Base-by-base conservation (phyloP, 1,139 yeast genomes). In the Blastobotrys persicus region DNA sequence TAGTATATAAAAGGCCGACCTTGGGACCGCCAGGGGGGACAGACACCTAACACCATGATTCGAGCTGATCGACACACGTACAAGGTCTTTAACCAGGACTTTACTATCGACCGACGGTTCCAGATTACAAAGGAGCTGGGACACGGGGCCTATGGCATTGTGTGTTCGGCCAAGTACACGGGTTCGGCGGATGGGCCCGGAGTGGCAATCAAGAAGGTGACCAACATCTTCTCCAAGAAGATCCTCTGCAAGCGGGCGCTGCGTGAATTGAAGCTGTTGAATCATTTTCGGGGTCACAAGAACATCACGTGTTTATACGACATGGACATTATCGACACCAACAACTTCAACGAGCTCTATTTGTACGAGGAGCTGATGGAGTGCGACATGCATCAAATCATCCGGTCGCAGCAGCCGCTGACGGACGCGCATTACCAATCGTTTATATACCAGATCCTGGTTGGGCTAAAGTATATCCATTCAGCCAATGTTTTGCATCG, bases 321-420 rank as follows among this genome's bases (percentile, higher is more conserved):
- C 67, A 77, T 91, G 71, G 98, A 92, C 68, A 87, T 92, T 51
- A 88, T 91, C 38, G 85, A 85, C 47, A 85, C 95, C 48, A 83
- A 83, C 42, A 81, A 80, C 54, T 91, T 91, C 73, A 89, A 91
- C 67, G 98, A 95, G 62, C 79, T 92, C 12, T 92, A 92, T 59
- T 74, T 92, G 5, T 92, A 92, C 63, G 98, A 92, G 68, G 97
- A 91, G 68, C 73, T 89, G 58, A 89, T 92, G 97, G 98, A 92
- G 67, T 92, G 98, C 70, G 98, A 92, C 67, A 84, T 92, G 88
- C 97, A 91, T 66, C 98, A 92, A 67, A 92, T 92, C 62, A 92
- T 92, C 53, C 77, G 95, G 59, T 88, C 96, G 2, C 89, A 91
- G 26, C 98, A 92, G 68, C 89, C 96, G 0, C 75, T 92, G 59